Evolutionary conservation across 1,284 basidiomycete genomes (phyloP).

Genomic region (Testicularia cyperi): DNA sequence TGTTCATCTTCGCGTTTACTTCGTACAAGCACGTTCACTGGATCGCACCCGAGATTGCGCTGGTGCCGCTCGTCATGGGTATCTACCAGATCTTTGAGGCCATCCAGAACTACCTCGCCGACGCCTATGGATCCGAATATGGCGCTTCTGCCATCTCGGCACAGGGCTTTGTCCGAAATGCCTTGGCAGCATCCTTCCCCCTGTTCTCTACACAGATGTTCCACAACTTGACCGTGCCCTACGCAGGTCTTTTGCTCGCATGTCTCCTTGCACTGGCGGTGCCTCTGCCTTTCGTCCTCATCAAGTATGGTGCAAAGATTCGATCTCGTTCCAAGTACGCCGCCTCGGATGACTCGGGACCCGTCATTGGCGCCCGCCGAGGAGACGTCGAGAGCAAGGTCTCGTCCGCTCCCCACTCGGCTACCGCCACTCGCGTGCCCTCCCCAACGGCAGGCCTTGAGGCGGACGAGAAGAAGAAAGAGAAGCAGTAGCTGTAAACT

Average conservation of each 20-base stretch:
- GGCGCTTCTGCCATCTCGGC: slow-evolving; percentile 44
- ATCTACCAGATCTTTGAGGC: slow-evolving; percentile 50
- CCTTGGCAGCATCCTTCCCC: slow-evolving; percentile 41
- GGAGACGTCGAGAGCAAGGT: slow-evolving; percentile 29
- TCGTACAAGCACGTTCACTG: slow-evolving; percentile 46
- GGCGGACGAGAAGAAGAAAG: slow-evolving; percentile 6
- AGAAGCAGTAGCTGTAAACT: too few relatives aligned
- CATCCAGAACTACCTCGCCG: slow-evolving; percentile 43
- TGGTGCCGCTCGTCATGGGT: slow-evolving; percentile 45
- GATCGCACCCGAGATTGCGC: slow-evolving; percentile 47
- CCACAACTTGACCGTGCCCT: slow-evolving; percentile 39
- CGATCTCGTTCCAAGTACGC: slow-evolving; percentile 45
- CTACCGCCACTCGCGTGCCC: slow-evolving; percentile 15
- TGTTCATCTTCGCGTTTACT: slow-evolving; percentile 50
- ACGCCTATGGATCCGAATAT: slow-evolving; percentile 38
- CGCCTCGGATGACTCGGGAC: slow-evolving; percentile 25
- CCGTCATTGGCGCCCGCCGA: slow-evolving; percentile 30
- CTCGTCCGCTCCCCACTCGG: slow-evolving; percentile 9
- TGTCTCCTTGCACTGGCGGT: slow-evolving; percentile 37
- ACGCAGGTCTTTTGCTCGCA: slow-evolving; percentile 41
- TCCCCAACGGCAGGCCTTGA: slow-evolving; percentile 19
- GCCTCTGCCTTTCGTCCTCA: slow-evolving; percentile 44
- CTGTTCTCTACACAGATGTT: slow-evolving; percentile 50
- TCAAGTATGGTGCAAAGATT: slow-evolving; percentile 45
- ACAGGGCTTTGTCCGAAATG: slow-evolving; percentile 46